Evolutionary conservation across 495 filamentous ascomycete genomes (phyloP).

Genomic region (Aspergillus homomorphus): DNA sequence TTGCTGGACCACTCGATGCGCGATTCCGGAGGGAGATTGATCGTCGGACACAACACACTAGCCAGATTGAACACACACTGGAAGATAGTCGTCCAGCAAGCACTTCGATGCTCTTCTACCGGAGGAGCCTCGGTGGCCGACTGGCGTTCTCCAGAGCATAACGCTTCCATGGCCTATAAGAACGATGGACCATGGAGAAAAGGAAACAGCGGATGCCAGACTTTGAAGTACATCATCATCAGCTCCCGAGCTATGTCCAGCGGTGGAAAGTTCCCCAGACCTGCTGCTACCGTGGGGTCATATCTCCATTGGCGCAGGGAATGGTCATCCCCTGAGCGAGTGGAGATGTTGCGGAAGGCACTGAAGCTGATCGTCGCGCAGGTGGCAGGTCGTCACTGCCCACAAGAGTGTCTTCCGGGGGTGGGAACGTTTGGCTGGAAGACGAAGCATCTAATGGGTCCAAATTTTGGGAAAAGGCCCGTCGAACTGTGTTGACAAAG

Average conservation of each 20-base stretch:
- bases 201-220: conserved; percentile 50
- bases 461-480: conserved; percentile 33
- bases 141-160: conserved; percentile 29
- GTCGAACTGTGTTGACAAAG: conserved; percentile 43
- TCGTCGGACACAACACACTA: conserved; percentile 27
- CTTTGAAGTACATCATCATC: conserved; percentile 44
- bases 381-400: conserved; percentile 28
- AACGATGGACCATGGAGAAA: conserved; percentile 51
- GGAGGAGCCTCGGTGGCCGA: neutral
- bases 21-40: conserved; percentile 24
- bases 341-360: conserved; percentile 15
- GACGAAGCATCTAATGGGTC: conserved; percentile 18
- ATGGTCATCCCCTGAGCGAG: conserved; percentile 9
- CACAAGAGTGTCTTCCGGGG: conserved; percentile 39
- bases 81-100: conserved; percentile 40
- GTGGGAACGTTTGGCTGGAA: conserved; percentile 30
- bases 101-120: conserved; percentile 21
- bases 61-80: conserved; percentile 42
- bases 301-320: conserved; percentile 31
- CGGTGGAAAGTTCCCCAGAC: conserved; percentile 31
- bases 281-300: conserved; percentile 26
- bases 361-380: conserved; percentile 20
- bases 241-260: conserved; percentile 28
- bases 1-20: conserved; percentile 29
- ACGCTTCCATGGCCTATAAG: conserved; percentile 42